A percentile compares a stretch with the other conserved stretches of the same genome.
Conservation (phyloP, 2,329 filamentous ascomycete species). For the Fusarium longipes region DNA sequence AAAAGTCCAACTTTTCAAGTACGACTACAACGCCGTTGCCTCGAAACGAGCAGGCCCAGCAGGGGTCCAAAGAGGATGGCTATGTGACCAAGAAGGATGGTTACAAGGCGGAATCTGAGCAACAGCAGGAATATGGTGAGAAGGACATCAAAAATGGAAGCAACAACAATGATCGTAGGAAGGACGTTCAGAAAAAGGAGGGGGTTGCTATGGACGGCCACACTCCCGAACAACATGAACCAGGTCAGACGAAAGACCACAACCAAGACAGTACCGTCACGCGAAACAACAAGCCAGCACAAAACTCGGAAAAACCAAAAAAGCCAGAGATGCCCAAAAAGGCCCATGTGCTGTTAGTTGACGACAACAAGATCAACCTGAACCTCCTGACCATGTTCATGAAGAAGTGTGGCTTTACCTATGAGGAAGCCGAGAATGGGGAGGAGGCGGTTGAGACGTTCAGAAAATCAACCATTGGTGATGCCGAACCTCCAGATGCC, state of each 20-base stretch:
- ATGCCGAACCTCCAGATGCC: not conserved
- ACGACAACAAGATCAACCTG: conserved; percentile 58
- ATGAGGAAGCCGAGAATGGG: conserved; percentile 59
- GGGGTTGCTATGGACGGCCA: not conserved
- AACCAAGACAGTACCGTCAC: not conserved
- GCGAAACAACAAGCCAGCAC: not conserved
- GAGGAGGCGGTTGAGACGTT: conserved; percentile 60
- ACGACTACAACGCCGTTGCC: not conserved
- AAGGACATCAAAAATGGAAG: not conserved
- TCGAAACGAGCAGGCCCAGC: not conserved
- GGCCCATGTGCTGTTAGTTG: conserved; percentile 53
- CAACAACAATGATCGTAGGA: accelerated
- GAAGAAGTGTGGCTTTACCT: conserved; percentile 55
- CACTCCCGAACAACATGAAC: no score
- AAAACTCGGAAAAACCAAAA: not conserved
- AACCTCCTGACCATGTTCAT: conserved; percentile 57
- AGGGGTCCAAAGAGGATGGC: not conserved
- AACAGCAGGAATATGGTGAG: not conserved
- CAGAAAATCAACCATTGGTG: conserved; percentile 44
- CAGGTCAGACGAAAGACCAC: not conserved
- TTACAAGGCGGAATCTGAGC: not conserved
- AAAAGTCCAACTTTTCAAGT: not conserved
- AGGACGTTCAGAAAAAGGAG: not conserved
- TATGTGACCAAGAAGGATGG: not conserved
- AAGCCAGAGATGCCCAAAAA: not conserved